These are phyloP conservation scores for Ganoderma resinaceum DNA, from an alignment of 1,284 basidiomycete species.

Conservation along the genomic window DNA sequence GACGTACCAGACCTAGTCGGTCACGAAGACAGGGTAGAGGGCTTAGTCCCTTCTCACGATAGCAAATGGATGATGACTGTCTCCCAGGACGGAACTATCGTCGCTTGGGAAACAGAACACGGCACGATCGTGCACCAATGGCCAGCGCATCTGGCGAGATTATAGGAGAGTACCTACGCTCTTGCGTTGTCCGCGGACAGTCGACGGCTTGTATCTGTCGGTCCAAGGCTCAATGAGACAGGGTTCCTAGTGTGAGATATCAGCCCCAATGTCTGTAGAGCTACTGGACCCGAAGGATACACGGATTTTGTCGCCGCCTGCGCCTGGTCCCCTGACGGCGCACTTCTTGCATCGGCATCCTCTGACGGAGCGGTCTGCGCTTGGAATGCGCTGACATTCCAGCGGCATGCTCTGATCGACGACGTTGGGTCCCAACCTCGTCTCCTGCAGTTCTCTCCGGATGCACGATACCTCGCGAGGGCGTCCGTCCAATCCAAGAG, in stretches of 20 bases:
- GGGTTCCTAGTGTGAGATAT: background rate
- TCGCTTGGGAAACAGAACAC: background rate
- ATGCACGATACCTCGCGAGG: background rate
- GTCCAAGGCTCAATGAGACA: too few relatives aligned
- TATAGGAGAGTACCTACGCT: background rate
- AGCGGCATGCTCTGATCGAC: background rate
- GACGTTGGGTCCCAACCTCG: background rate
- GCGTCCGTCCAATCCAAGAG: background rate
- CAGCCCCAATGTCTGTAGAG: background rate
- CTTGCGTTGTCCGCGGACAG: constrained; percentile 1
- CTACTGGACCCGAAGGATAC: background rate
- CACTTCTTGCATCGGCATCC: background rate
- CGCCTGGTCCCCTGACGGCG: constrained; percentile 2
- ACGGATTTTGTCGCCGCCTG: background rate
- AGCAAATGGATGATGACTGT: background rate
- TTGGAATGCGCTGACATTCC: background rate
- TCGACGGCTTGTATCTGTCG: background rate
- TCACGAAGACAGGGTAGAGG: background rate
- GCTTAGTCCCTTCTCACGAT: background rate
- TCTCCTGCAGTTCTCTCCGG: background rate
- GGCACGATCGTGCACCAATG: background rate
- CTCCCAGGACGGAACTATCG: background rate
- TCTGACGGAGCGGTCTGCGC: background rate
- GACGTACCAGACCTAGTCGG: background rate
- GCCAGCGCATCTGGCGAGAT: background rate